Conservation (phyloP, 2,329 filamentous ascomycete genomes). For the Colletotrichum lini region DNA sequence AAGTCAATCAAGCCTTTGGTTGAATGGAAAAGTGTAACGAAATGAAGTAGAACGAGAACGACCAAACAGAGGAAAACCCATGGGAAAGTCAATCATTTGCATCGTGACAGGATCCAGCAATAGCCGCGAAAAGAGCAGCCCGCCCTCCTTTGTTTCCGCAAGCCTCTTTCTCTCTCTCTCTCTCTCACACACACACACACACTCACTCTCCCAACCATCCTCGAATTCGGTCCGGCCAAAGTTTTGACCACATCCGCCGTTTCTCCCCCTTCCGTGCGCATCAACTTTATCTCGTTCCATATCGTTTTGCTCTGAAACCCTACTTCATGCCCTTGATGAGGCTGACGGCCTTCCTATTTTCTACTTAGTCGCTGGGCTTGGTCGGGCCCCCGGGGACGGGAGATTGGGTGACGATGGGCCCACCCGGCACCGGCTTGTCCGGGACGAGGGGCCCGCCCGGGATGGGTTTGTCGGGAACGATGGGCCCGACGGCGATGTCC, state of each 20-base stretch:
- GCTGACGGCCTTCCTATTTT: neutral
- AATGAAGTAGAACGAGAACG: neutral
- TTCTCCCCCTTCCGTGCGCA: conserved; percentile 5
- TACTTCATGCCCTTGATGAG: neutral
- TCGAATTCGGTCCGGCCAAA: conserved; percentile 14
- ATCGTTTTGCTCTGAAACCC: neutral
- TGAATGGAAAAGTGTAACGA: conserved; percentile 23
- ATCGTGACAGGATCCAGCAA: neutral
- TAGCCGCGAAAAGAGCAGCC: neutral
- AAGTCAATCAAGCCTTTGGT: conserved; percentile 48
- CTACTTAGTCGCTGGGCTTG: conserved; percentile 32
- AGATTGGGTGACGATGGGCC: conserved; percentile 44
- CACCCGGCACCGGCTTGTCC: conserved; percentile 49
- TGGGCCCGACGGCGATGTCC: conserved; percentile 29
- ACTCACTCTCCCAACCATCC: neutral
- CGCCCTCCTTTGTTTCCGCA: neutral
- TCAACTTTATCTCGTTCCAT: conserved; percentile 30
- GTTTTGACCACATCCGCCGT: neutral
- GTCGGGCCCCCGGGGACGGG: conserved; percentile 37
- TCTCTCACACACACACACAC: no score
- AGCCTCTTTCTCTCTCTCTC: neutral
- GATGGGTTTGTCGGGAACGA: conserved; percentile 46
- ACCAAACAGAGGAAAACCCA: conserved; percentile 30
- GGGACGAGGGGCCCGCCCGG: conserved; percentile 52
- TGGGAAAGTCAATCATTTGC: conserved; percentile 37